A percentile compares a stretch with the other conserved stretches of the same genome.
Evolutionary conservation across 148 eudicot species (phyloP).

Genomic region (Silene conica): DNA sequence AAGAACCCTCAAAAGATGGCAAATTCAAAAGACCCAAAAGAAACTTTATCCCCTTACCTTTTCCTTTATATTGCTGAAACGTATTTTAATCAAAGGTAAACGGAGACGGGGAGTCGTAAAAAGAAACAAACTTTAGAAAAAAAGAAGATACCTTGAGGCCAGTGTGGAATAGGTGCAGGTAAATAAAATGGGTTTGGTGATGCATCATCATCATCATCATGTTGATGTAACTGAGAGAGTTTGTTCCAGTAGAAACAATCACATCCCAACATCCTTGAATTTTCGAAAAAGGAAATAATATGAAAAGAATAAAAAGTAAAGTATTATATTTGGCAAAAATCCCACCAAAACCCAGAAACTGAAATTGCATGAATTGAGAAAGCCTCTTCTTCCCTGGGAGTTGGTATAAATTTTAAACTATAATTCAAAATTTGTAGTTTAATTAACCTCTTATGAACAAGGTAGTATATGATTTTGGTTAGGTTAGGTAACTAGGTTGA

Average conservation of each 20-base stretch:
- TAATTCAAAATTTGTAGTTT: no score
- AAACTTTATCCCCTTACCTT: neutral
- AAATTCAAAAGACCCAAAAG: neutral
- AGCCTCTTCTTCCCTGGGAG: neutral
- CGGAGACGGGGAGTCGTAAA: no score
- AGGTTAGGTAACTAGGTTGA: constrained; percentile 3
- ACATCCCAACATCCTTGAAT: constrained; percentile 26
- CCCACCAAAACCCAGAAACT: constrained; percentile 12
- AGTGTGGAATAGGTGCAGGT: constrained; percentile 58
- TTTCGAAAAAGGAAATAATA: constrained; percentile 1
- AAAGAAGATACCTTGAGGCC: constrained; percentile 61
- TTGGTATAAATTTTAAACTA: no score
- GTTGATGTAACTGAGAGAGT: constrained; percentile 26
- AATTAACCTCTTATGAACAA: neutral
- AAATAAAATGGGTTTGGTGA: constrained; percentile 40
- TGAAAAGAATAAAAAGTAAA: neutral
- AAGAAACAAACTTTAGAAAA: neutral
- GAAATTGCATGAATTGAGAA: constrained; percentile 8
- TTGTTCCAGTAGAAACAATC: constrained; percentile 45
- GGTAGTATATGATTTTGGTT: neutral
- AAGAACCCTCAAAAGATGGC: neutral
- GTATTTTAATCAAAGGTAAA: neutral
- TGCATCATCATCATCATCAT: constrained; percentile 15
- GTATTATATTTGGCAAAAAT: neutral
- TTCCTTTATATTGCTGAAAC: neutral